Base-by-base conservation (phyloP, 192 early-diverging fungal genomes). In the Umbelopsis sp. region DNA sequence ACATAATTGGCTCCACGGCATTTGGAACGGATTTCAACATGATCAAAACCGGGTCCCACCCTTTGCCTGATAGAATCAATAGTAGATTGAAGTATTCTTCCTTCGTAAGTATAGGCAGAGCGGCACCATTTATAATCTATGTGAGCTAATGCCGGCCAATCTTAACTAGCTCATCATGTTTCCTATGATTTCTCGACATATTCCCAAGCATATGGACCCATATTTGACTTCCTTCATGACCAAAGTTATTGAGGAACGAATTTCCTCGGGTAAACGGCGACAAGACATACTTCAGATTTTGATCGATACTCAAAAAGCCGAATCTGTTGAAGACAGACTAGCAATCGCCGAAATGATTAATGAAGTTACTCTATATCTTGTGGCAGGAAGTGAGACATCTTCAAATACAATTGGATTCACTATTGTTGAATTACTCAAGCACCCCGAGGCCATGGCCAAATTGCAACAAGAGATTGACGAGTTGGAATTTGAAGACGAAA, bases 11-110 rank as follows among this genome's bases (percentile, higher is more conserved):
- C 4, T 76, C 79, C 22, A 78, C 80, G 0, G 84, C 84, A 9
- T 87, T 87, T 70, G 85, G 85, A 1, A 49, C 72, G 27, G 67
- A 81, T 6, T 87, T 87, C 49, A 64, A 78, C 22, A 82, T 87
- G 76, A 46, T 87, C 18, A 75, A 83, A 61, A 79, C 73, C 5
- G 80, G 75, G 2, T 58, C 53, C 1, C 80, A 85, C 66, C 73
- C 74, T 11, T 53, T 87, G 20, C 73, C 80, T 12, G 45, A 51
- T 18, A 49, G n/a, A 13, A 72, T 77, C 44, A 10, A n/a, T 10
- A 16, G 64, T 18, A 35, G 52, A 52, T 49, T 73, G 51, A 16
- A 46, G 46, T 47, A 16, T 6, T 4, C 52, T 15, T 53, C 33
- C 7, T 69, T 50, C 22, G 73, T 74, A 49, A 51, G 73, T 68